A percentile compares a stretch with the other conserved stretches of the same genome.
phyloP scores from a whole-genome alignment of 148 eudicot species.

The Rhododendron mucronatum region DNA sequence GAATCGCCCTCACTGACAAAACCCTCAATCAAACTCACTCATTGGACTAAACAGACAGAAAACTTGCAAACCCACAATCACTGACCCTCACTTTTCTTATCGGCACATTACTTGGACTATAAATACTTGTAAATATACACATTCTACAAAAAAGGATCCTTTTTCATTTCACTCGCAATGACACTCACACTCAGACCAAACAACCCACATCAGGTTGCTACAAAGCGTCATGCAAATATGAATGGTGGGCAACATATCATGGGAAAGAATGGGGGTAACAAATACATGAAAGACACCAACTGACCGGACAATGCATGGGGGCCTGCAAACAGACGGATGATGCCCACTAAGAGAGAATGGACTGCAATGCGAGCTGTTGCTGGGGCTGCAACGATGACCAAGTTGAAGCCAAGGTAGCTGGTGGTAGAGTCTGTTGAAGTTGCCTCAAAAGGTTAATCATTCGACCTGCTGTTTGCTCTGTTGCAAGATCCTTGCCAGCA shows the following conservation, averaged over 20 bases:
- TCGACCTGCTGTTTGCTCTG: conserved; percentile 79
- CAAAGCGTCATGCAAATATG: conserved; percentile 22
- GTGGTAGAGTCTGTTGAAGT: conserved; percentile 86
- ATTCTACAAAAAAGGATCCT: conserved; percentile 23
- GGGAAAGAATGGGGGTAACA: conserved; percentile 28
- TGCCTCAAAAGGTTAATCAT: conserved; percentile 73
- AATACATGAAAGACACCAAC: conserved; percentile 17
- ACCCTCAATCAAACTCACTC: conserved; percentile 26
- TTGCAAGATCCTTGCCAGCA: conserved; percentile 88
- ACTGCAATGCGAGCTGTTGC: conserved; percentile 80
- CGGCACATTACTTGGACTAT: conserved; percentile 8
- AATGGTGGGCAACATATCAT: conserved; percentile 22
- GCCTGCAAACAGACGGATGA: neutral
- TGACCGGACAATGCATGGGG: neutral
- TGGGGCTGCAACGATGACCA: conserved; percentile 91
- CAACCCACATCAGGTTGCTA: conserved; percentile 27
- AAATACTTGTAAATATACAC: conserved; percentile 25
- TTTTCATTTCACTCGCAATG: conserved; percentile 14
- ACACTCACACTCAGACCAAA: conserved; percentile 25
- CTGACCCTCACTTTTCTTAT: conserved; percentile 4
- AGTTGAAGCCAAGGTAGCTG: conserved; percentile 67
- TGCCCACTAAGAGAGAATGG: conserved; percentile 62
- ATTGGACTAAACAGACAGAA: neutral
- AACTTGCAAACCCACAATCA: conserved; percentile 16
- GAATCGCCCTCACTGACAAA: conserved; percentile 33